These are phyloP conservation scores for Lumnitzera racemosa DNA, from an alignment of 345 rosid genomes.

Conservation along the genomic window DNA sequence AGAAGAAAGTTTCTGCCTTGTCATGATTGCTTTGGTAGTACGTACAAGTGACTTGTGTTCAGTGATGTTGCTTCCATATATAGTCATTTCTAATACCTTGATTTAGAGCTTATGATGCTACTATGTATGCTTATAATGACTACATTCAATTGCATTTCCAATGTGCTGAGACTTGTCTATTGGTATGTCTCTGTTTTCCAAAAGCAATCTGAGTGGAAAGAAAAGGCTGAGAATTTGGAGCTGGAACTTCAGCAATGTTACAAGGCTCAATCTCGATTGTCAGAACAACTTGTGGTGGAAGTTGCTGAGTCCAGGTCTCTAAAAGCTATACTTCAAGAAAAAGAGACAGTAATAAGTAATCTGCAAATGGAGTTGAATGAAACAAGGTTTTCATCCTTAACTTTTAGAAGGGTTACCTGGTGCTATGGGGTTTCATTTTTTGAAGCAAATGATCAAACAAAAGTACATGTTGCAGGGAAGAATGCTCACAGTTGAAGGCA, in stretches of 20 bases:
- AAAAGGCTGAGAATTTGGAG: slow-evolving; percentile 73
- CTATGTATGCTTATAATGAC: too few species aligned
- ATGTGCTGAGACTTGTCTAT: too few species aligned
- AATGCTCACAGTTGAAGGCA: slow-evolving; percentile 38
- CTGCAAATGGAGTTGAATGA: slow-evolving; percentile 43
- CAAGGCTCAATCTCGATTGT: slow-evolving; percentile 81
- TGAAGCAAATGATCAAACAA: slow-evolving; percentile 3
- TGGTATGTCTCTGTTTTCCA: slow-evolving; percentile 1
- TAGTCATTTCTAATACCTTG: too few species aligned
- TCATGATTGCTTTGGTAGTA: too few species aligned
- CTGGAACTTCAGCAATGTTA: slow-evolving; percentile 85
- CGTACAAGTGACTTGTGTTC: too few species aligned
- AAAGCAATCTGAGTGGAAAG: slow-evolving; percentile 95
- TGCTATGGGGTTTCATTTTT: slow-evolving; percentile 5
- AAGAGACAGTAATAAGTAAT: slow-evolving; percentile 39
- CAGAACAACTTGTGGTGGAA: slow-evolving; percentile 87
- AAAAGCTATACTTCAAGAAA: slow-evolving; percentile 66
- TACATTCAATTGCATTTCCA: too few species aligned
- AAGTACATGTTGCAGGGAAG: slow-evolving; percentile 41
- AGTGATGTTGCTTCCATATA: too few species aligned
- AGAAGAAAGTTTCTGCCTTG: too few species aligned
- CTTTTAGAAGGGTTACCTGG: background rate
- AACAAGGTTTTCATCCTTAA: slow-evolving; percentile 34
- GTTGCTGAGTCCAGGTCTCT: slow-evolving; percentile 72
- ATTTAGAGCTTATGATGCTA: too few species aligned